Evolutionary conservation across 495 filamentous ascomycete genomes (phyloP).

Genomic region (Hypoxylon fragiforme): DNA sequence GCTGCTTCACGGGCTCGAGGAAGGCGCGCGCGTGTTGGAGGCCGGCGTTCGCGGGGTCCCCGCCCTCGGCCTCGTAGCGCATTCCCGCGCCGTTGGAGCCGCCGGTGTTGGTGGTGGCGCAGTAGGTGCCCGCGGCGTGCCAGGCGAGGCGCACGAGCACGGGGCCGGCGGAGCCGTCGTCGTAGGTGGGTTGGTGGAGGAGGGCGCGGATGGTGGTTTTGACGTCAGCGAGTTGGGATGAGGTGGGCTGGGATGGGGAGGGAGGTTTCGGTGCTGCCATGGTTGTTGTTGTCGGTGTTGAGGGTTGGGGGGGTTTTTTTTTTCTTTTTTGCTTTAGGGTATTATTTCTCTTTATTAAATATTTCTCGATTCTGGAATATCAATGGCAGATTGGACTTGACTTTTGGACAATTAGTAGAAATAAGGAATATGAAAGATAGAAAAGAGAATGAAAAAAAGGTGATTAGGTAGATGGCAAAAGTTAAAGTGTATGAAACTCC

Average conservation of each 20-base stretch:
- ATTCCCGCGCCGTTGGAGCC: constrained; percentile 67
- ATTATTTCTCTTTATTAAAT: too few species aligned
- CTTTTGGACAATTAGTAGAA: too few species aligned
- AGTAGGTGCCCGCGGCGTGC: constrained; percentile 66
- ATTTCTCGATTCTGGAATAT: too few species aligned
- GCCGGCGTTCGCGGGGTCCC: constrained; percentile 65
- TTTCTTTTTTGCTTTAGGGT: too few species aligned
- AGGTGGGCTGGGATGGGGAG: too few species aligned
- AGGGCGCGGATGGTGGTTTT: constrained; percentile 28
- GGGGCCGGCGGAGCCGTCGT: constrained; percentile 64
- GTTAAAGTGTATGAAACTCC: constrained; percentile 1
- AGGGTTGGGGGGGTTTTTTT: too few species aligned
- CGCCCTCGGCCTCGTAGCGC: constrained; percentile 65
- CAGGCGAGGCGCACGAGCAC: constrained; percentile 66
- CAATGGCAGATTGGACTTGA: too few species aligned
- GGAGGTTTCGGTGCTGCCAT: too few species aligned
- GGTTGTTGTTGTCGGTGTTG: neutral
- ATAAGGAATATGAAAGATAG: too few species aligned
- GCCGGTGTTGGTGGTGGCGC: constrained; percentile 59
- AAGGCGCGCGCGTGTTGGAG: constrained; percentile 65
- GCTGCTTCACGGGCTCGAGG: constrained; percentile 61
- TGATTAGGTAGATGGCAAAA: too few species aligned
- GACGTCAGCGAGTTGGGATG: constrained; percentile 19
- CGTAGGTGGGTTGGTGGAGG: constrained; percentile 62
- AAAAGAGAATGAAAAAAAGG: neutral